Conservation (phyloP, 2,329 filamentous ascomycete genomes). For the Cryphonectria radicalis region DNA sequence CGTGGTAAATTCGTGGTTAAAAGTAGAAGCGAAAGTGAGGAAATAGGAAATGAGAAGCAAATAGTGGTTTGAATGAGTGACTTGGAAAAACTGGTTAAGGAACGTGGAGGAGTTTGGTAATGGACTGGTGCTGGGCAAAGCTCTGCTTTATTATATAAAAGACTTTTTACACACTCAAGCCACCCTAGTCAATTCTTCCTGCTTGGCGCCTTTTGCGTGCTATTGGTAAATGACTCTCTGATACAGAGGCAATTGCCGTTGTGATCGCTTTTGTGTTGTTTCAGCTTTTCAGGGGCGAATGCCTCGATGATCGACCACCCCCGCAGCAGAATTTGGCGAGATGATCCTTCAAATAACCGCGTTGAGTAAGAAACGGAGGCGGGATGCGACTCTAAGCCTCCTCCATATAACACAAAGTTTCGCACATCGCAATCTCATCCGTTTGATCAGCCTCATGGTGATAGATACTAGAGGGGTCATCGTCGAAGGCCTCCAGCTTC, state of each 20-base stretch:
- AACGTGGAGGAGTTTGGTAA: neutral
- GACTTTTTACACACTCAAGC: neutral
- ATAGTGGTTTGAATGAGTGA: neutral
- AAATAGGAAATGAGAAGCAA: neutral
- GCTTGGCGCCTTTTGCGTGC: neutral
- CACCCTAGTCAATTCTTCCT: neutral
- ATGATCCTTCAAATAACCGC: neutral
- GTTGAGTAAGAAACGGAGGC: neutral
- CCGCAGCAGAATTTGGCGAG: neutral
- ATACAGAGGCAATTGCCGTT: neutral
- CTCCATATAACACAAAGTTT: neutral
- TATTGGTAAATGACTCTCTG: neutral
- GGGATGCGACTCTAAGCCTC: neutral
- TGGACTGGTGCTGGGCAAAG: neutral
- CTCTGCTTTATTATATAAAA: neutral
- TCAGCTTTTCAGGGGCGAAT: neutral
- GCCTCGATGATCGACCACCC: constrained; percentile 1
- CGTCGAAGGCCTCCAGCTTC: neutral
- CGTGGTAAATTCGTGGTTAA: neutral
- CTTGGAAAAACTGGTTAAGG: neutral
- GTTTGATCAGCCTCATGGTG: neutral
- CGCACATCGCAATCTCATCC: neutral
- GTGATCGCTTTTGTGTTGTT: neutral
- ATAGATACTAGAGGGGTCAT: neutral
- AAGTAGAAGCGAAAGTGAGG: neutral